A percentile compares a stretch with the other conserved stretches of the same genome.
These are phyloP conservation scores for Alternaria novae-zelandiae DNA, from an alignment of 2,329 filamentous ascomycete genomes.

Conservation along the genomic window DNA sequence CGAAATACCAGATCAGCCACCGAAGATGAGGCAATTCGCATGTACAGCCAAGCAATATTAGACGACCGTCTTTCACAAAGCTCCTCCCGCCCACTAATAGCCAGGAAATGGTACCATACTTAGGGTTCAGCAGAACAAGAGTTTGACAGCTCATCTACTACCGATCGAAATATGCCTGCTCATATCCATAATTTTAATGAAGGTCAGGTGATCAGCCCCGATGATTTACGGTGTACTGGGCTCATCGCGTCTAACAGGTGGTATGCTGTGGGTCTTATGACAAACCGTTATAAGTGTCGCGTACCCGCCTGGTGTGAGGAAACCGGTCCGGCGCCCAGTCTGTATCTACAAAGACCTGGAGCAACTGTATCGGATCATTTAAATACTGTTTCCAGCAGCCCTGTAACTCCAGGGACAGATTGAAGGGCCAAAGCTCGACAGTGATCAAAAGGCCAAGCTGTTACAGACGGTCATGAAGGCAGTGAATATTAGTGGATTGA, in stretches of 20 bases:
- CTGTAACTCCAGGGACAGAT: not conserved
- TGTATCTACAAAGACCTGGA: not conserved
- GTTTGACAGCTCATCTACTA: conserved; percentile 2
- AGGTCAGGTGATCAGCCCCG: conserved; percentile 18
- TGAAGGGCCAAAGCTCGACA: not conserved
- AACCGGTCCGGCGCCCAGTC: too few species aligned
- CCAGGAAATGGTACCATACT: conserved; percentile 13
- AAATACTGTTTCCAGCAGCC: not conserved
- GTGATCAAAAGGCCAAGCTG: not conserved
- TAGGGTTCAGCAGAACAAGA: conserved; percentile 12
- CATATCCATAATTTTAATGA: conserved; percentile 27
- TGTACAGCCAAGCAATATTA: not conserved
- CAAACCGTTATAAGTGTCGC: not conserved
- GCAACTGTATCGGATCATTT: not conserved
- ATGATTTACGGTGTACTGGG: conserved; percentile 13
- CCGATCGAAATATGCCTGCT: conserved; percentile 29
- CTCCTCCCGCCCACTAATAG: not conserved
- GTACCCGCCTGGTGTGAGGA: not conserved
- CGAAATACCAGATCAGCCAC: not conserved
- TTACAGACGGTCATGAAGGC: not conserved
- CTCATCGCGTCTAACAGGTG: not conserved
- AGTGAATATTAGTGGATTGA: not conserved
- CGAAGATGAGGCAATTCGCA: not conserved
- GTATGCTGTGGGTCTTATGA: not conserved
- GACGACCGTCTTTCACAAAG: not conserved